Conservation (phyloP, 805 yeast genomes). For the Schwanniomyces pseudopolymorphus region DNA sequence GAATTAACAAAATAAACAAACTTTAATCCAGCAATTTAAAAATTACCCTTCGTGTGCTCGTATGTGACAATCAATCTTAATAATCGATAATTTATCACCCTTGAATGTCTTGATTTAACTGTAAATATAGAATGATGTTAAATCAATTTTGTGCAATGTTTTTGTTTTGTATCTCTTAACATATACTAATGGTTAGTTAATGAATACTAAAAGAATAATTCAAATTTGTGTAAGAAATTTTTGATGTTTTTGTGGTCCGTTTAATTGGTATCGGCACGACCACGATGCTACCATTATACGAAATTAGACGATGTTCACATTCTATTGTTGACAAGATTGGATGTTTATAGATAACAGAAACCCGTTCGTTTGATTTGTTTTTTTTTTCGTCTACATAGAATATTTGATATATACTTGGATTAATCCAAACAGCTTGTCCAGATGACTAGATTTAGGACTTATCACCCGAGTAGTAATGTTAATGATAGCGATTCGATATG, state of each 20-base stretch:
- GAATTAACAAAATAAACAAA: background rate
- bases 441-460: too few relatives aligned
- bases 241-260: conserved; percentile 11
- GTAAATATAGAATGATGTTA: conserved; percentile 7
- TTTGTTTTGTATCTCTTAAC: conserved; percentile 8
- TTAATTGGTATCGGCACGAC: background rate
- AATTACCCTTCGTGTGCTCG: background rate
- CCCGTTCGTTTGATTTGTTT: background rate
- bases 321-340: background rate
- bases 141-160: conserved; percentile 14
- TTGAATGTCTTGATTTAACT: conserved; percentile 2
- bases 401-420: too few relatives aligned
- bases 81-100: background rate
- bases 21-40: background rate
- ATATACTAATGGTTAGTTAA: background rate
- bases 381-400: too few relatives aligned
- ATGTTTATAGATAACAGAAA: background rate
- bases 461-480: too few relatives aligned
- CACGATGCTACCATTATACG: background rate
- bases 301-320: background rate
- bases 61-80: background rate
- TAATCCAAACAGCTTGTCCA: too few relatives aligned
- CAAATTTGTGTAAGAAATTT: conserved; percentile 11
- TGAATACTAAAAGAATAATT: conserved; percentile 1
- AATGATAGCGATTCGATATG: too few relatives aligned